Evolutionary conservation across 176 grass and related monocot genomes (phyloP).

Genomic region (Otatea glauca): DNA sequence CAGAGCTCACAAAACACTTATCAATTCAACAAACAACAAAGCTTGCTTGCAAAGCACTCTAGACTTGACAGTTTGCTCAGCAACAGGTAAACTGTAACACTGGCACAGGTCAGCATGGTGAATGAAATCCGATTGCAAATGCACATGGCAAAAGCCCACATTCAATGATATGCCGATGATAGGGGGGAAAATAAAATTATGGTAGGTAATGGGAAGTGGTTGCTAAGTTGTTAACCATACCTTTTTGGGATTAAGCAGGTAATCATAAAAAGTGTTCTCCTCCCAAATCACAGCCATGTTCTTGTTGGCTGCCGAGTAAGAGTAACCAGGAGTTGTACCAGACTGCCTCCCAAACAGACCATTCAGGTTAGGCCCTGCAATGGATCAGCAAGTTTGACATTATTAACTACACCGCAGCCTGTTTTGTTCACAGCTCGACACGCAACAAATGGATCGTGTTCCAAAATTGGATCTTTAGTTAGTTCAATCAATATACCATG

Average conservation of each 20-base stretch:
- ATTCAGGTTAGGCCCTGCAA: conserved; percentile 84
- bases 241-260: conserved; percentile 91
- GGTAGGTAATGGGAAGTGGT: not conserved
- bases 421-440: not conserved
- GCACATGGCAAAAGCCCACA: not conserved
- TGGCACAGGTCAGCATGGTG: not conserved
- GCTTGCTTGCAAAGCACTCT: not conserved
- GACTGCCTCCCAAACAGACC: conserved; percentile 94
- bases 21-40: conserved; percentile 12
- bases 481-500: not conserved
- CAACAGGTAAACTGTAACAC: not conserved
- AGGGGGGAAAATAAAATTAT: not conserved
- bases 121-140: conserved; percentile 1
- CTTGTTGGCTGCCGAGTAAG: conserved; percentile 83
- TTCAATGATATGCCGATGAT: not conserved
- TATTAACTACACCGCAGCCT: not conserved
- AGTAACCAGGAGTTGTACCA: conserved; percentile 78
- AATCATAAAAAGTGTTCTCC: conserved; percentile 77
- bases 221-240: conserved; percentile 23
- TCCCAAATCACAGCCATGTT: conserved; percentile 90
- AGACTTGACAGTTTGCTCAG: not conserved
- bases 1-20: not conserved
- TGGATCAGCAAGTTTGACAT: not conserved
- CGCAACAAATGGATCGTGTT: not conserved
- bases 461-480: not conserved